These are phyloP conservation scores for Aphanomyces stellatus DNA, from an alignment of 352 stramenopile species.

Conservation along the genomic window DNA sequence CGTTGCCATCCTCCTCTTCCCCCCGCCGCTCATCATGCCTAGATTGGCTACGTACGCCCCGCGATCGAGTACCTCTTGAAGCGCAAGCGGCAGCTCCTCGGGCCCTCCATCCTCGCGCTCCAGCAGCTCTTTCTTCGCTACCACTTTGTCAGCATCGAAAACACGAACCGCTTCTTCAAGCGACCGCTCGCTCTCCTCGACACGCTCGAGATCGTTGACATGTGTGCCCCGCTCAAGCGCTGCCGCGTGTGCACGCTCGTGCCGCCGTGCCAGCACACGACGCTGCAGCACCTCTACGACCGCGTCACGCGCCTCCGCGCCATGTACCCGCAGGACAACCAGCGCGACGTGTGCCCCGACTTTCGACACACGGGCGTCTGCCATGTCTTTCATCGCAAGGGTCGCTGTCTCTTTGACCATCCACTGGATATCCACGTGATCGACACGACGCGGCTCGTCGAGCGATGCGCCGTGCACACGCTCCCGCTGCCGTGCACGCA, in stretches of 20 bases:
- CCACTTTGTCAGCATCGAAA: slow-evolving; percentile 48
- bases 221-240: slow-evolving; percentile 47
- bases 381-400: slow-evolving; percentile 46
- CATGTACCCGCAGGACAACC: slow-evolving; percentile 33
- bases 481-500: slow-evolving; percentile 49
- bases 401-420: slow-evolving; percentile 53
- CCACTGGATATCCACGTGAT: slow-evolving; percentile 41
- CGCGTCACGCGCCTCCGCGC: slow-evolving; percentile 34
- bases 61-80: slow-evolving; percentile 42
- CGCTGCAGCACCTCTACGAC: slow-evolving; percentile 38
- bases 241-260: slow-evolving; percentile 59
- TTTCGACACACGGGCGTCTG: slow-evolving; percentile 45
- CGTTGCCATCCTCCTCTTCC: background rate
- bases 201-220: slow-evolving; percentile 42
- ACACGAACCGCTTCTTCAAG: slow-evolving; percentile 36
- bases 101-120: slow-evolving; percentile 34
- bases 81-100: slow-evolving; percentile 29
- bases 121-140: slow-evolving; percentile 40
- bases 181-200: background rate
- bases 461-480: slow-evolving; percentile 42
- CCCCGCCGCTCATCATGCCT: background rate
- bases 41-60: slow-evolving; percentile 57
- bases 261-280: slow-evolving; percentile 48
- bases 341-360: slow-evolving; percentile 34
- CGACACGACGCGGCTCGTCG: slow-evolving; percentile 33